phyloP scores from a whole-genome alignment of 169 alveolate species.

The Theileria orientalis region DNA sequence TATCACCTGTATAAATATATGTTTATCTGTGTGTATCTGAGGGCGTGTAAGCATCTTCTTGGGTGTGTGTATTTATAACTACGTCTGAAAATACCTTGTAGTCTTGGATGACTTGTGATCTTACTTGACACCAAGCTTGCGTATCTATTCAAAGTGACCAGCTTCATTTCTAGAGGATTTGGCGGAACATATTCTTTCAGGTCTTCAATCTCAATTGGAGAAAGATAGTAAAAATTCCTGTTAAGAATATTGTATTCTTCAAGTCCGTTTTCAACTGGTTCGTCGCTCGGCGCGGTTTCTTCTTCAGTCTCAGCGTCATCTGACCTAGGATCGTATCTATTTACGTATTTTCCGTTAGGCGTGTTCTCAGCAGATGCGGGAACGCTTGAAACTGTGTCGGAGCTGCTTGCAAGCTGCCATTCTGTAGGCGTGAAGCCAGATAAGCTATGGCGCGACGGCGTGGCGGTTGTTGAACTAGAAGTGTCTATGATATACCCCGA shows the following conservation, averaged over 20 bases:
- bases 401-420: not conserved
- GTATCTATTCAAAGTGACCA: conserved; percentile 8
- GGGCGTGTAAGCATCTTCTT: too few relatives aligned
- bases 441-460: too few relatives aligned
- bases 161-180: conserved; percentile 58
- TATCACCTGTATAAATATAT: not conserved
- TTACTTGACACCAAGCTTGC: not conserved
- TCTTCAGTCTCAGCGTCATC: too few relatives aligned
- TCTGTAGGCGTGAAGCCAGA: not conserved
- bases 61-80: too few relatives aligned
- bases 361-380: not conserved
- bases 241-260: not conserved
- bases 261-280: not conserved
- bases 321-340: too few relatives aligned
- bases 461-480: too few relatives aligned
- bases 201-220: conserved; percentile 12
- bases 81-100: not conserved
- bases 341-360: not conserved
- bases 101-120: conserved; percentile 28
- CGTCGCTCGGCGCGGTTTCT: too few relatives aligned
- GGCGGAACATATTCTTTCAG: conserved; percentile 20
- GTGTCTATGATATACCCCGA: too few relatives aligned
- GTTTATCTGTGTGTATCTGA: too few relatives aligned
- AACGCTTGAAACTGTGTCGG: too few relatives aligned
- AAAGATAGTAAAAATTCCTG: conserved; percentile 18